Evolutionary conservation across 1,284 basidiomycete genomes (phyloP), one percentile per base, ranked within the genome.

Genomic region (Xerocomus amazonicus): DNA sequence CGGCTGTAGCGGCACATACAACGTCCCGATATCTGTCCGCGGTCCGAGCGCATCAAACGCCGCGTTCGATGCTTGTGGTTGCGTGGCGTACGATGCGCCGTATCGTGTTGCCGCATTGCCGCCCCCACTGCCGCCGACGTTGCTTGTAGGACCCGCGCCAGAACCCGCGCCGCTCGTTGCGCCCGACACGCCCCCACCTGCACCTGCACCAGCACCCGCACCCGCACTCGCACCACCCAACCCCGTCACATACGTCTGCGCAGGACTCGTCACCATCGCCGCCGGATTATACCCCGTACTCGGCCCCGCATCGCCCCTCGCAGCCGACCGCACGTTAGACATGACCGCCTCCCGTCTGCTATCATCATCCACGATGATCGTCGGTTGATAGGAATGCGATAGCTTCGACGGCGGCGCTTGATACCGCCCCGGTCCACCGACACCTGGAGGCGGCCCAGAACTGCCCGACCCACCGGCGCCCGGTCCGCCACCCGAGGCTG

Each of bases 1-100:
- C 28, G 87, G 83, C 63, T 90, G 89, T 75, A 90, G 78, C 1
- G 88, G 87, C 35, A 81, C 83, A 61, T 82, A 91, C 66, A 90
- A 65, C 50, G 76, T 76, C 41, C 79, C 80, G 42, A 87, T 80
- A 46, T 87, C 85, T 32, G 78, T 71, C 45, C 84, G 75, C 46
- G 80, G 73, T 53, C 84, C 84, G 19, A 83, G 58, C 17, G 76
- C 65, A 47, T 87, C 83, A 61, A 86, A 86, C 1, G 77, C 65
- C 9, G 78, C 63, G 4, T 73, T 68, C 12, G 75, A 55, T 8
- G 72, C 56, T 52, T 72, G 69, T 45, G 19, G 67, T 10, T n/a
- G n/a, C n/a, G n/a, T n/a, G n/a, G 69, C 56, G 53, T 82, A 86
- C 44, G 78, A 72, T 17, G 76, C 62, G 3, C 77, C 70, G 64